phyloP scores from a whole-genome alignment of 225 moss, liverwort and hornwort genomes.

The Sphagnum contortum region DNA sequence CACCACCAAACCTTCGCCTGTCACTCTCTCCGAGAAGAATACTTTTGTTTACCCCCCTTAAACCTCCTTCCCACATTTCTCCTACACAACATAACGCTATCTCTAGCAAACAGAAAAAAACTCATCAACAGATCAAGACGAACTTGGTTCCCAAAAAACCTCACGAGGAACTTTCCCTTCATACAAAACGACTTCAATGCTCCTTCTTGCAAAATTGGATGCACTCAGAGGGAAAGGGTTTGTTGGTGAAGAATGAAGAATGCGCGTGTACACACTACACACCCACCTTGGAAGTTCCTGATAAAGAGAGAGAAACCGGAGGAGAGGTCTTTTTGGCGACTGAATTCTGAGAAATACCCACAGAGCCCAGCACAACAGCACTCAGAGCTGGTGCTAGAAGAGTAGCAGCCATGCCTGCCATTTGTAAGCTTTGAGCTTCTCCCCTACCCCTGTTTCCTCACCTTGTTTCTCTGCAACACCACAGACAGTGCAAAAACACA shows the following conservation, averaged over 20 bases:
- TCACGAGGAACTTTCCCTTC: not conserved
- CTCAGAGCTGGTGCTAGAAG: not conserved
- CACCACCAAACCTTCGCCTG: not conserved
- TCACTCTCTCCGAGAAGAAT: too few species aligned
- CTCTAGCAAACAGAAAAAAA: not conserved
- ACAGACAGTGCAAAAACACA: too few species aligned
- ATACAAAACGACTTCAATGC: not conserved
- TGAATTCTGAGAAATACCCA: not conserved
- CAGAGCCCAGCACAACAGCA: conserved; percentile 1
- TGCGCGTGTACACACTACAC: too few species aligned
- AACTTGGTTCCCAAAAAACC: too few species aligned
- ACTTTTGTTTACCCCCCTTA: too few species aligned
- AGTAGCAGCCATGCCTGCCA: not conserved
- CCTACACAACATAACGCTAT: not conserved
- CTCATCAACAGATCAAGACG: too few species aligned
- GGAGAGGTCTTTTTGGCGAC: not conserved
- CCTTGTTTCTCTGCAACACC: too few species aligned
- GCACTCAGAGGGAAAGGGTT: not conserved
- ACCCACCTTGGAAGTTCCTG: conserved; percentile 3
- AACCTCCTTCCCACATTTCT: too few species aligned
- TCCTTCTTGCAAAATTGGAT: not conserved
- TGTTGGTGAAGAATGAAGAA: too few species aligned
- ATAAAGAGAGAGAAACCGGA: not conserved
- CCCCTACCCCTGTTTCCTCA: too few species aligned
- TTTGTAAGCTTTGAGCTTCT: too few species aligned